Base-by-base conservation (phyloP, 2,329 filamentous ascomycete species). In the Leptographium flavum region DNA sequence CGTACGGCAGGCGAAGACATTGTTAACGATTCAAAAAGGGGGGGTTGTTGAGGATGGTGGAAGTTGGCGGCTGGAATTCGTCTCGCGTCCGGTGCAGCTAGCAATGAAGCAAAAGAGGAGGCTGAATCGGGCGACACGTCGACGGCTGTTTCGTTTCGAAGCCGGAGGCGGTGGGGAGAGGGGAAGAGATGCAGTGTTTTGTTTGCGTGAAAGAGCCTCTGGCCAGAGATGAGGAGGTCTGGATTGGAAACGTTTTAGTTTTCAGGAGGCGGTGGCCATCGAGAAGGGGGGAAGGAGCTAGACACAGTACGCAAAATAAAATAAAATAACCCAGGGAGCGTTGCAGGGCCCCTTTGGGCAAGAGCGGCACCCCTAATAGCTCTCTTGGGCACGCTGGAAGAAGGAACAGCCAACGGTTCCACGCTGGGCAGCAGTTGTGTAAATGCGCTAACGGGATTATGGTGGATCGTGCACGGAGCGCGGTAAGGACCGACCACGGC, bases 1-100 rank as follows among this genome's bases (percentile, higher is more conserved):
- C 59, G 52, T 61, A 61, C 59, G 53, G 57, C 59, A 47, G 57
- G 57, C 47, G 58, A 55, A 53, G 56, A 58, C 56, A 58, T 58
- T 49, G 44, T 49, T 47, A 43, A 38, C 42, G 49, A 44, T 42
- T 42, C 15, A 31, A 33, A 35, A 42, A 39, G 48, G 25, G 40
- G 40, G 14, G 13, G 39, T 23, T 45, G 37, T 19, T 39, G 39
- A 33, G 43, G 44, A n/a, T n/a, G 39, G 27, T 14, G 32, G 36
- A 42, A 40, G 32, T 45, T n/a, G n/a, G n/a, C n/a, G n/a, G n/a
- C n/a, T n/a, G 37, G 38, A 38, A 7, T 21, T 32, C 30, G 35
- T 41, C 38, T 32, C 27, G 11, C 19, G 35, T 19, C 15, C 45
- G 27, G 15, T 22, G 22, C 3, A 48, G 40, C 38, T 32, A 41